These are phyloP conservation scores for Pseudocercospora musae DNA, from an alignment of 2,329 filamentous ascomycete genomes.

Conservation along the genomic window DNA sequence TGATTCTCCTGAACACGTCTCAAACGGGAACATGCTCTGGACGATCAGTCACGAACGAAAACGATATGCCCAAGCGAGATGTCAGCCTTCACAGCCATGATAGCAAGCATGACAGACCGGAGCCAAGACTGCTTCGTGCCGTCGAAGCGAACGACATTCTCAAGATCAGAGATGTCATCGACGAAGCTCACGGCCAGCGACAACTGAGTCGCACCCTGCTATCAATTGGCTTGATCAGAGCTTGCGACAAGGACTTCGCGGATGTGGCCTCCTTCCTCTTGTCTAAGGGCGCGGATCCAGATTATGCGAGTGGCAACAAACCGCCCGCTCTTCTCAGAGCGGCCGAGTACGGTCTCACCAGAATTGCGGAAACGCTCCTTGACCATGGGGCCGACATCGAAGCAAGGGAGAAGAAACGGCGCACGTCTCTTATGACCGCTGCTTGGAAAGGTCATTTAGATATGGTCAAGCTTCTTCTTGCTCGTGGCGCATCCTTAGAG, in stretches of 20 bases:
- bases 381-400: conserved; percentile 23
- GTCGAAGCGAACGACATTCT: conserved; percentile 39
- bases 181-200: conserved; percentile 35
- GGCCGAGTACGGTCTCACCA: conserved; percentile 19
- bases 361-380: conserved; percentile 18
- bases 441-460: conserved; percentile 43
- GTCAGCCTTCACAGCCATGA: conserved; percentile 18
- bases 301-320: conserved; percentile 27
- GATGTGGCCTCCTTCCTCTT: conserved; percentile 35
- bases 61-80: conserved; percentile 16
- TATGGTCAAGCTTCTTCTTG: conserved; percentile 39
- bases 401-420: conserved; percentile 44
- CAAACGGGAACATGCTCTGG: neutral
- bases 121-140: conserved; percentile 42
- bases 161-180: conserved; percentile 34
- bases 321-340: conserved; percentile 22
- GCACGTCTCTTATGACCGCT: conserved; percentile 45
- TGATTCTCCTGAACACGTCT: neutral
- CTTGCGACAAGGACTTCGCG: conserved; percentile 37
- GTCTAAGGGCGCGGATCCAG: conserved; percentile 38
- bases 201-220: conserved; percentile 41
- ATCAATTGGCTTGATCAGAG: conserved; percentile 41
- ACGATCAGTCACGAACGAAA: neutral
- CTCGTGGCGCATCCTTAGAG: conserved; percentile 24
- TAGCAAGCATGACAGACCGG: conserved; percentile 33